Percentiles rank a stretch among this genome's conserved stretches.
phyloP scores from a whole-genome alignment of 345 rosid species.

The Cardiospermum halicacabum region DNA sequence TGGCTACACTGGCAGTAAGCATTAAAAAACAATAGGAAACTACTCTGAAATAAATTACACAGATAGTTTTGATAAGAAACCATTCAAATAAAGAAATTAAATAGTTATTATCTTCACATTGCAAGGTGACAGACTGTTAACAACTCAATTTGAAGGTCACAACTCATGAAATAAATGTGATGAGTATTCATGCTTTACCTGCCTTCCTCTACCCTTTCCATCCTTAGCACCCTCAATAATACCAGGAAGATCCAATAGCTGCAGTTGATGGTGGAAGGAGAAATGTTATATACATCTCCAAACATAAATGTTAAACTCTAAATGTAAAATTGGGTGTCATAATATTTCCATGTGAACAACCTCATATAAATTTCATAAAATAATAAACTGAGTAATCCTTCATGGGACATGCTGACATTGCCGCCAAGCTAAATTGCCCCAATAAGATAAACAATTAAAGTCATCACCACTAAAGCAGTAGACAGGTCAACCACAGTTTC shows the following conservation, averaged over 20 bases:
- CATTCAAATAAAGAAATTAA: no score
- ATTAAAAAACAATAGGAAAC: no score
- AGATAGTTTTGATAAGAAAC: no score
- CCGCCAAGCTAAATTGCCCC: not conserved
- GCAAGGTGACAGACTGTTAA: not conserved
- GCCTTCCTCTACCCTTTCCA: conserved; percentile 98
- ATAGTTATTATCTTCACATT: no score
- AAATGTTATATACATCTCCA: not conserved
- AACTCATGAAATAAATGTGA: not conserved
- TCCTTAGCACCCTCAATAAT: conserved; percentile 99
- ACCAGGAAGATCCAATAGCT: conserved; percentile 97
- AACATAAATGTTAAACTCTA: conserved; percentile 1
- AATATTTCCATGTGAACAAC: not conserved
- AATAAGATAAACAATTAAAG: not conserved
- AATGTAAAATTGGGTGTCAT: not conserved
- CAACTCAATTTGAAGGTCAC: not conserved
- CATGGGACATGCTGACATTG: not conserved
- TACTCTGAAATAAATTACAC: no score
- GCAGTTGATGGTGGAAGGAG: conserved; percentile 22
- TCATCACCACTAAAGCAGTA: not conserved
- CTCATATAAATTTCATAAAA: not conserved
- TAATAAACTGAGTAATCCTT: not conserved
- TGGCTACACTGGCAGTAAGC: no score
- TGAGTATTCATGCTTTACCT: conserved; percentile 37
- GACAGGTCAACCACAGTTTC: not conserved